Percentiles rank a stretch among this genome's conserved stretches.
These are phyloP conservation scores for Gossypium turneri DNA, from an alignment of 345 rosid genomes.

Conservation along the genomic window DNA sequence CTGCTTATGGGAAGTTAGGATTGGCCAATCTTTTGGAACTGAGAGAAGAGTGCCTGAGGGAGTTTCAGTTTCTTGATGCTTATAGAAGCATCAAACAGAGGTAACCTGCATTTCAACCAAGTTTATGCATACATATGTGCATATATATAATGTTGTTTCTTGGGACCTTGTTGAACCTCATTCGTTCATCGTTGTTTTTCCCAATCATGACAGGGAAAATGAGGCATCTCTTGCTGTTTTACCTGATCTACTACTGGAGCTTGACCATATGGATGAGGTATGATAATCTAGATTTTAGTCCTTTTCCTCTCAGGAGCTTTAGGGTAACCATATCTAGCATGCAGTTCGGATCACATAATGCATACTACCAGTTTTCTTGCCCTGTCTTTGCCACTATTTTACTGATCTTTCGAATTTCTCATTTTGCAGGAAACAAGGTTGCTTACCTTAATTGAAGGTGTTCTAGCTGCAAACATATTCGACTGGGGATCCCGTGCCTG, in stretches of 20 bases:
- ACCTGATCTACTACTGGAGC: constrained; percentile 80
- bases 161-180: neutral
- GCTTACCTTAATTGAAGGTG: constrained; percentile 90
- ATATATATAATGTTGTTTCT: neutral
- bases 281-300: constrained; percentile 16
- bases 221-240: constrained; percentile 98
- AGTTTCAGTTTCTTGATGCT: constrained; percentile 90
- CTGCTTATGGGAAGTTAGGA: constrained; percentile 96
- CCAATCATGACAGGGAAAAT: constrained; percentile 65
- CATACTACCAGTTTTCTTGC: neutral
- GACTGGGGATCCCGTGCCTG: constrained; percentile 99
- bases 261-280: constrained; percentile 86
- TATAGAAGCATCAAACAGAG: constrained; percentile 96
- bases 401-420: constrained; percentile 7
- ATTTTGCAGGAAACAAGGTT: constrained; percentile 75
- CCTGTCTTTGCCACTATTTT: neutral
- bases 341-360: neutral
- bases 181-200: constrained; percentile 11
- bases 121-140: neutral
- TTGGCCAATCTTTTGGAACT: constrained; percentile 97
- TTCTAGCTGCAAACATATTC: constrained; percentile 96
- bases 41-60: constrained; percentile 97
- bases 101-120: constrained; percentile 30
- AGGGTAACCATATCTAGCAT: neutral
- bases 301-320: constrained; percentile 1